phyloP scores from a whole-genome alignment of 2,329 filamentous ascomycete genomes.

The Fusarium cyanostomum region DNA sequence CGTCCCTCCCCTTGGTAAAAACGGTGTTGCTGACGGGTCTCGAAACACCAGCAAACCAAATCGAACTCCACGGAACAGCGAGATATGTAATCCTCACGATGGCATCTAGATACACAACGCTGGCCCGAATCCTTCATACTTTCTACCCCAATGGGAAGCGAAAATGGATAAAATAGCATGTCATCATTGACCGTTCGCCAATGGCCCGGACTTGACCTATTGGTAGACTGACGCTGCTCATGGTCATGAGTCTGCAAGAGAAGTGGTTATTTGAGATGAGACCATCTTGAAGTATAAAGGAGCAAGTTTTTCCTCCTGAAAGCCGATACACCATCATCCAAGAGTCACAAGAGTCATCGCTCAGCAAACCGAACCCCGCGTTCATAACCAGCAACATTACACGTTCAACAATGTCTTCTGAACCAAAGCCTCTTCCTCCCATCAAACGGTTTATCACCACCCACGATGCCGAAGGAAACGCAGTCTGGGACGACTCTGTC shows the following conservation, averaged over 20 bases:
- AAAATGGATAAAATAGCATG: background rate
- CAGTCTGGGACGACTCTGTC: constrained; percentile 31
- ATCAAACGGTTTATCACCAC: constrained; percentile 36
- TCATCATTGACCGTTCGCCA: background rate
- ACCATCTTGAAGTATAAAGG: background rate
- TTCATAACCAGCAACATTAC: background rate
- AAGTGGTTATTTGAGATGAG: background rate
- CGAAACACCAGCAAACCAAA: constrained; percentile 2
- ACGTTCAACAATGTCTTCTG: constrained; percentile 18
- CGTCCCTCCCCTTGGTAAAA: no score
- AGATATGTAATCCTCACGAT: constrained; percentile 18
- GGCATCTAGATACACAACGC: background rate
- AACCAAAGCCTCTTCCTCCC: constrained; percentile 23
- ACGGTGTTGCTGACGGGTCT: background rate
- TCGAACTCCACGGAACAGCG: constrained; percentile 16
- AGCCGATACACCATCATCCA: background rate
- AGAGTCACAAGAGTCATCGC: background rate
- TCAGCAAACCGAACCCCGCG: background rate
- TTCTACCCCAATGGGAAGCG: background rate
- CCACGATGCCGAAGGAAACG: constrained; percentile 29
- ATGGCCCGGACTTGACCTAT: background rate
- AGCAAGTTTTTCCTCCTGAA: background rate
- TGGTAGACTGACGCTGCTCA: background rate
- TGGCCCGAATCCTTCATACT: no score
- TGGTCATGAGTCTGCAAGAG: background rate